Evolutionary conservation across 2,329 filamentous ascomycete genomes (phyloP), one percentile per base, ranked within the genome.

Genomic region (Fusarium sublunatum): DNA sequence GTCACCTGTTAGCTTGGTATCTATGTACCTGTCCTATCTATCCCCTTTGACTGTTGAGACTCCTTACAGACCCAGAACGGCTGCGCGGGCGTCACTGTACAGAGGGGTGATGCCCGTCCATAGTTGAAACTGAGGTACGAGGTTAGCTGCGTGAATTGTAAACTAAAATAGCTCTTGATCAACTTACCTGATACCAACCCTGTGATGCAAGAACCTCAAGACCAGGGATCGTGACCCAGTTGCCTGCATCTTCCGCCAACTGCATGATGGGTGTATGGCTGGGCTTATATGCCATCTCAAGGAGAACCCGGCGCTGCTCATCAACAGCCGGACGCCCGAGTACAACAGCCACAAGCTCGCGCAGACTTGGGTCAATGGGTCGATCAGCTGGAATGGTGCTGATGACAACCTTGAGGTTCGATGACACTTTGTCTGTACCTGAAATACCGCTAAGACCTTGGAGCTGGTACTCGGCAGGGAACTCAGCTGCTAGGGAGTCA

Each of bases 261-360:
- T 91, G 85, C 88, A 98, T 97, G 66, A 97, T 77, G 7, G 89
- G 86, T 5, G 95, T 99, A 48, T 91, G 84, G 0, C 85, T 82
- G 19, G 95, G 95, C 77, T 94, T 96, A 77, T 99, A 99, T 2
- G 95, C 94, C 93, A 99, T 97, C 76, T 99, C 95, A 4, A 98
- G 79, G 59, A 98, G 78, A 11, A 95, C 85, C 19, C 85, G 84
- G 25, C 77, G 77, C 6, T 77, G 77, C 24, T 53, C 54, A 63
- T 71, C 73, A 69, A 51, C 70, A 59, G 70, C 74, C 59, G 71
- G 77, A 24, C 75, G 76, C 55, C 79, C 78, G n/a, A 88, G 73
- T 31, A 87, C 70, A 13, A 81, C 76, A 6, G 79, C 76, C 9
- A 97, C 78, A 2, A 91, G 81, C 67, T 88, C 86, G 22, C 85